Base-by-base conservation (phyloP, 2,329 filamentous ascomycete species). In the Trichoderma brevicompactum region DNA sequence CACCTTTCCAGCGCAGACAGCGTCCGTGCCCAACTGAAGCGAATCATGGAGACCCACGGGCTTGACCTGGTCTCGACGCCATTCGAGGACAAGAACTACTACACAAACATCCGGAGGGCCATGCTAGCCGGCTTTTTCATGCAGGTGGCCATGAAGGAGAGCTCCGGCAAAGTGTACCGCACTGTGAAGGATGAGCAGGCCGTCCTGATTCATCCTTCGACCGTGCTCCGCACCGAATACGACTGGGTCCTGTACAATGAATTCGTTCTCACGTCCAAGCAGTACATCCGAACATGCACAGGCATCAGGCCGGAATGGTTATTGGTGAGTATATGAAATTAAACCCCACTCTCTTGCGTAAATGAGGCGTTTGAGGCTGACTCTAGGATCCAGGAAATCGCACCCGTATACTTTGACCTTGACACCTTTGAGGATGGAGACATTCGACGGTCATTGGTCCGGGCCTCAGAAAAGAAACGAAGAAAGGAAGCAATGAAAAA, bases 181-280 rank as follows among this genome's bases (percentile, higher is more conserved):
- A 99, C 95, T 1, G 90, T 99, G 76, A 99, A 98, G 82, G 96
- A 99, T 75, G 91, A 97, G 73, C 94, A 98, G 80, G 90, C 87
- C 53, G 95, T 99, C 52, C 84, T 97, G 72, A 85, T 99, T 67
- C 95, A 99, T 79, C 95, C 95, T 2, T 95, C 92, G 69, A 97
- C 94, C 0, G 94, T 97, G 38, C 83, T 99, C 23, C 87, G 88
- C 58, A 89, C 92, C 66, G 94, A 97, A 66, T 92, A 89, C 71
- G 95, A 99, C 71, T 99, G 95, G 95, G 92, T 99, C 32, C 82
- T 99, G 32, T 99, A 99, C 80, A 97, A 98, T 73, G 96, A 99
- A 76, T 99, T 98, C 74, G 95, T 99, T 12, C 86, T 99, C 64
- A 99, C 95, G 0, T 95, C 91, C 61, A 97, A 99, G 85, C 96